Conservation (phyloP, 2,329 filamentous ascomycete species). For the Anthostomella pinea region DNA sequence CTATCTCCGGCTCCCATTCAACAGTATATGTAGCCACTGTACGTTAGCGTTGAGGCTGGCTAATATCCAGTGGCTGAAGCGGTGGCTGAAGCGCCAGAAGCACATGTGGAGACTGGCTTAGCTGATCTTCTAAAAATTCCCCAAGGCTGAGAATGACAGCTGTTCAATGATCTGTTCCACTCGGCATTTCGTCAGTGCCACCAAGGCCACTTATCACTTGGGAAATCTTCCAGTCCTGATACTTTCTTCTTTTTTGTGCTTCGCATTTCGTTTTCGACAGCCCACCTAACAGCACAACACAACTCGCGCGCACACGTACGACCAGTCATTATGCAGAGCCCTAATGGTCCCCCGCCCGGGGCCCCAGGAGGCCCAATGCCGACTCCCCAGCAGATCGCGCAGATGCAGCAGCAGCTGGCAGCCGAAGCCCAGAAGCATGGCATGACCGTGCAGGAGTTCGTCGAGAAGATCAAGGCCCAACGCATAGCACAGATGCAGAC, state of each 20-base stretch:
- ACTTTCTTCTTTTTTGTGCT: background rate
- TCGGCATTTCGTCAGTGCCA: no score
- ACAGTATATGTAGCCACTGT: no score
- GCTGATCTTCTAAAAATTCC: slow-evolving; percentile 12
- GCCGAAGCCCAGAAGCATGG: slow-evolving; percentile 81
- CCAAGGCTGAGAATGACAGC: slow-evolving; percentile 29
- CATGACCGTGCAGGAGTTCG: slow-evolving; percentile 81
- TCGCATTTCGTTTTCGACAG: background rate
- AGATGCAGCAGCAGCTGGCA: slow-evolving; percentile 79
- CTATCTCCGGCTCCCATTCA: no score
- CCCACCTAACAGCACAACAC: slow-evolving; percentile 2
- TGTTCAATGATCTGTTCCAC: no score
- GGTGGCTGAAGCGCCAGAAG: slow-evolving; percentile 11
- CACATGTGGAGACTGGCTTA: slow-evolving; percentile 1
- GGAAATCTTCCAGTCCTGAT: slow-evolving; percentile 1
- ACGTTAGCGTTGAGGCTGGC: no score
- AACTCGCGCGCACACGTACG: no score
- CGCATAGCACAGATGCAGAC: slow-evolving; percentile 46
- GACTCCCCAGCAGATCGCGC: slow-evolving; percentile 78
- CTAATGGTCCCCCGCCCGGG: slow-evolving; percentile 15
- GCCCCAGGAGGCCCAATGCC: slow-evolving; percentile 44
- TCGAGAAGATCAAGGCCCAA: slow-evolving; percentile 64
- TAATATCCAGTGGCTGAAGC: slow-evolving; percentile 9
- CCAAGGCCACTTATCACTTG: background rate
- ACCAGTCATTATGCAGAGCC: slow-evolving; percentile 27